Conservation (phyloP, 2,329 filamentous ascomycete species). For the Calonectria hawksworthii region DNA sequence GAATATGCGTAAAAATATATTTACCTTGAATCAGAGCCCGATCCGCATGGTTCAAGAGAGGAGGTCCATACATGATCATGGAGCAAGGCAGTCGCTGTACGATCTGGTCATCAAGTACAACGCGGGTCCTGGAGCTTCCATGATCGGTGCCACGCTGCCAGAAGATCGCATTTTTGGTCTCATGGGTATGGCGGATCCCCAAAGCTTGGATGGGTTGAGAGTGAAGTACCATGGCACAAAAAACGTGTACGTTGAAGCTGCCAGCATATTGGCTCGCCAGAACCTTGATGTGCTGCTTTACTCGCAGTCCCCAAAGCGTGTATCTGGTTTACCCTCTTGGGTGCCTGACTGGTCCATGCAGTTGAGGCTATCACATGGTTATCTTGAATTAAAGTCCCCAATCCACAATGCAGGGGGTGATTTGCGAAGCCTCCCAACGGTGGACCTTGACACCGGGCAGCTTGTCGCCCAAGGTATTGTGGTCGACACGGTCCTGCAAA, state of each 20-base stretch:
- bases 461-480: constrained; percentile 39
- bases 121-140: constrained; percentile 39
- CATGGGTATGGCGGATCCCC: constrained; percentile 44
- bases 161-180: constrained; percentile 52
- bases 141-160: constrained; percentile 44
- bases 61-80: constrained; percentile 44
- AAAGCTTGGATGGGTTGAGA: constrained; percentile 7
- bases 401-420: constrained; percentile 43
- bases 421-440: background rate
- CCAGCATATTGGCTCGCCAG: constrained; percentile 38
- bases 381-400: constrained; percentile 39
- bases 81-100: constrained; percentile 36
- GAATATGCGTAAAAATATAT: constrained; percentile 35
- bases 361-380: constrained; percentile 44
- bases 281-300: constrained; percentile 48
- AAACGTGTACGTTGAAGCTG: constrained; percentile 38
- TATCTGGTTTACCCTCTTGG: constrained; percentile 49
- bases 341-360: constrained; percentile 52
- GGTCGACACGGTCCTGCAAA: constrained; percentile 38
- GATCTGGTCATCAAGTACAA: constrained; percentile 49
- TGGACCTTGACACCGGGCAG: constrained; percentile 21
- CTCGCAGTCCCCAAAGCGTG: constrained; percentile 44
- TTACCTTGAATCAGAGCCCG: constrained; percentile 37
- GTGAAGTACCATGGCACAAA: constrained; percentile 27
- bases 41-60: constrained; percentile 48